Percentiles rank a stretch among this genome's conserved stretches.
These are phyloP conservation scores for Coprinopsis strossmayeri DNA, from an alignment of 768 basidiomycete genomes.

Conservation along the genomic window DNA sequence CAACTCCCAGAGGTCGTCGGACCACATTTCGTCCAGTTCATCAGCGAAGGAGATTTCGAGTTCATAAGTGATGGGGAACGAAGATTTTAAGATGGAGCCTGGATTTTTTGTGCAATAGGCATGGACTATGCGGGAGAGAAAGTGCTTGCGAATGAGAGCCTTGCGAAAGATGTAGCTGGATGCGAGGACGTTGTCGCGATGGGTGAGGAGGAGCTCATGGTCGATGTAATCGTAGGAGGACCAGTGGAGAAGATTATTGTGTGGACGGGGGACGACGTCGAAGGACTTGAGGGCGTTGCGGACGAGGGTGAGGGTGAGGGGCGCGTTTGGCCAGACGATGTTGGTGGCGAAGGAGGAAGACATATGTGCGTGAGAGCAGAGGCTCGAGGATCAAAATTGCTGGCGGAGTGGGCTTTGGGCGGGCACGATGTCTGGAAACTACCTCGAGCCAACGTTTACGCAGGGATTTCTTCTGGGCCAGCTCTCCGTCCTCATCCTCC, in stretches of 20 bases:
- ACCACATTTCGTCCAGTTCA: constrained; percentile 90
- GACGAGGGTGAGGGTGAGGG: constrained; percentile 40
- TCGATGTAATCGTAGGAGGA: constrained; percentile 84
- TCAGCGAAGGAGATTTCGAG: constrained; percentile 86
- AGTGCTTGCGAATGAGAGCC: constrained; percentile 91
- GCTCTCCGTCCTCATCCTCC: constrained; percentile 74
- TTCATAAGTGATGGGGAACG: constrained; percentile 73
- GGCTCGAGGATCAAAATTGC: constrained; percentile 10
- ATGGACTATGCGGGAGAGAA: constrained; percentile 68
- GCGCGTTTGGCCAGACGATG: constrained; percentile 46
- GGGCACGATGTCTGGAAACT: constrained; percentile 58
- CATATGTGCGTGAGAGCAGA: constrained; percentile 7
- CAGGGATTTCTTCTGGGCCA: constrained; percentile 93
- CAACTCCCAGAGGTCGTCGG: constrained; percentile 91
- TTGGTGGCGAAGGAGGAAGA: constrained; percentile 16
- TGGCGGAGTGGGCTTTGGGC: too few relatives aligned
- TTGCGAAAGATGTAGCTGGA: constrained; percentile 90
- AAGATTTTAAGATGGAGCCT: constrained; percentile 43
- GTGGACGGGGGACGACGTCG: constrained; percentile 2
- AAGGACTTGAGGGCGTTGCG: constrained; percentile 27
- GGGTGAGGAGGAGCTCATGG: constrained; percentile 59
- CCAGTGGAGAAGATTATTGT: constrained; percentile 57
- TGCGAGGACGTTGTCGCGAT: constrained; percentile 49
- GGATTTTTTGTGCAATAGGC: constrained; percentile 70
- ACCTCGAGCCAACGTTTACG: constrained; percentile 85